These are phyloP conservation scores for Calamus simplicifolius DNA, from an alignment of 176 grass and related monocot species.

Conservation along the genomic window DNA sequence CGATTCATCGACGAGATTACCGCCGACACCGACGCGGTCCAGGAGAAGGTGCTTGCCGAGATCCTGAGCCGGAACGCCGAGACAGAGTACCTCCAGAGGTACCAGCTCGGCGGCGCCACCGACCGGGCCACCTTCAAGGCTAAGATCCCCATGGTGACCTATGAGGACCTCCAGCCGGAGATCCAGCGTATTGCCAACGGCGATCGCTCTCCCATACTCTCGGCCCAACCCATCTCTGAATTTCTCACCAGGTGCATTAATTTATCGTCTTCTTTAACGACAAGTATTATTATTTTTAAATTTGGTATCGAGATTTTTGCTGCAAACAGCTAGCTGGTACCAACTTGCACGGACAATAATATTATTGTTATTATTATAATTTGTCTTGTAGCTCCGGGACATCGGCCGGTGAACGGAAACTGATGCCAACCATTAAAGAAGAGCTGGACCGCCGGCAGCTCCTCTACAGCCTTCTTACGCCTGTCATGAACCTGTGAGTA, in stretches of 20 bases:
- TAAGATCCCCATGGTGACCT: conserved; percentile 70
- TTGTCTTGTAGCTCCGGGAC: conserved; percentile 57
- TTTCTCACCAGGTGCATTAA: conserved; percentile 78
- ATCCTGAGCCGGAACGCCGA: conserved; percentile 65
- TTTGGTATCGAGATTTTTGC: too few relatives aligned
- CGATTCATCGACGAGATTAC: conserved; percentile 91
- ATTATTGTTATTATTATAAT: too few relatives aligned
- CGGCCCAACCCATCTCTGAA: conserved; percentile 79
- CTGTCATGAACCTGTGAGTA: conserved; percentile 89
- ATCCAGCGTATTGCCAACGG: conserved; percentile 90
- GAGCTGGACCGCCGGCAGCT: conserved; percentile 84
- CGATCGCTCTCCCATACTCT: conserved; percentile 74
- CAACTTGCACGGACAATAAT: too few relatives aligned
- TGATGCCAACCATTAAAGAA: conserved; percentile 89
- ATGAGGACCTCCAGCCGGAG: conserved; percentile 89
- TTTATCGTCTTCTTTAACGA: too few relatives aligned
- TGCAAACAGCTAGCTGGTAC: too few relatives aligned
- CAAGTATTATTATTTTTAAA: too few relatives aligned
- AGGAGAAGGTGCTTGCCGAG: conserved; percentile 71
- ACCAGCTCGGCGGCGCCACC: conserved; percentile 36
- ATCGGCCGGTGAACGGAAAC: conserved; percentile 90
- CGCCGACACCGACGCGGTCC: conserved; percentile 48
- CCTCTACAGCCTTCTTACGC: conserved; percentile 93
- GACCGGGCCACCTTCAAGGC: conserved; percentile 64
- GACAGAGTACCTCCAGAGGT: conserved; percentile 77